Conservation (phyloP, 345 rosid species). For the Gossypium raimondii region DNA sequence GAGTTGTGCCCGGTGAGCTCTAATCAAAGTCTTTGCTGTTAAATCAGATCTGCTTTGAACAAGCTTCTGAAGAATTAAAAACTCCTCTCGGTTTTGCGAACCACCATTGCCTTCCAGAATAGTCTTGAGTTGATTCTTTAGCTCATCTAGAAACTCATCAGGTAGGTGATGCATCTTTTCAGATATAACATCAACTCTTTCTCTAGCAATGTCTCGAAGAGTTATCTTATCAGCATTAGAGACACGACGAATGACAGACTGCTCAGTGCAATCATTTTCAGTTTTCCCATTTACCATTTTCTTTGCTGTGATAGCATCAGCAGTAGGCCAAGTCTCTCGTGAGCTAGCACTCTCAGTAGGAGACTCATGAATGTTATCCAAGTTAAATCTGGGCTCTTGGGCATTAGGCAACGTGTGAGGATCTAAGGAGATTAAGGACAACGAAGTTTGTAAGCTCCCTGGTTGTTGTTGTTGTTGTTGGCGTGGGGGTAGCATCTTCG, state of each 20-base stretch:
- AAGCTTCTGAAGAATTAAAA: slow-evolving; percentile 69
- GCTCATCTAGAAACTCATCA: slow-evolving; percentile 73
- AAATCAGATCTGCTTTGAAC: slow-evolving; percentile 78
- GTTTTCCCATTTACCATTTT: slow-evolving; percentile 69
- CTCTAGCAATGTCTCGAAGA: slow-evolving; percentile 81
- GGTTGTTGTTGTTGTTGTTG: slow-evolving; percentile 70
- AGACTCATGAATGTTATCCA: slow-evolving; percentile 73
- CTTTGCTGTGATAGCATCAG: slow-evolving; percentile 50
- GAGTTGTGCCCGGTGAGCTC: slow-evolving; percentile 79
- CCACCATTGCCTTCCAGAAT: slow-evolving; percentile 88
- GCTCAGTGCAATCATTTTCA: slow-evolving; percentile 62
- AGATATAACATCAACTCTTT: slow-evolving; percentile 65
- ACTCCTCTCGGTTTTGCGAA: slow-evolving; percentile 72
- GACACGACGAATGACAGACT: slow-evolving; percentile 56
- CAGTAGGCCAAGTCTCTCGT: slow-evolving; percentile 88
- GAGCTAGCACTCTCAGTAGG: slow-evolving; percentile 99
- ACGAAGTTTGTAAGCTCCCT: slow-evolving; percentile 45
- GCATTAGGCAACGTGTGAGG: slow-evolving; percentile 54
- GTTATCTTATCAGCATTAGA: slow-evolving; percentile 71
- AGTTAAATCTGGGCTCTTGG: slow-evolving; percentile 62
- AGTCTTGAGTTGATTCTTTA: slow-evolving; percentile 65
- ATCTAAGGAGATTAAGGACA: slow-evolving; percentile 66
- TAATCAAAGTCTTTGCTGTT: slow-evolving; percentile 68
- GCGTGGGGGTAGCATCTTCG: slow-evolving; percentile 83
- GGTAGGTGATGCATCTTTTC: slow-evolving; percentile 77